These are phyloP conservation scores for Colletotrichum caudatum DNA, from an alignment of 2,329 filamentous ascomycete genomes.

Conservation along the genomic window DNA sequence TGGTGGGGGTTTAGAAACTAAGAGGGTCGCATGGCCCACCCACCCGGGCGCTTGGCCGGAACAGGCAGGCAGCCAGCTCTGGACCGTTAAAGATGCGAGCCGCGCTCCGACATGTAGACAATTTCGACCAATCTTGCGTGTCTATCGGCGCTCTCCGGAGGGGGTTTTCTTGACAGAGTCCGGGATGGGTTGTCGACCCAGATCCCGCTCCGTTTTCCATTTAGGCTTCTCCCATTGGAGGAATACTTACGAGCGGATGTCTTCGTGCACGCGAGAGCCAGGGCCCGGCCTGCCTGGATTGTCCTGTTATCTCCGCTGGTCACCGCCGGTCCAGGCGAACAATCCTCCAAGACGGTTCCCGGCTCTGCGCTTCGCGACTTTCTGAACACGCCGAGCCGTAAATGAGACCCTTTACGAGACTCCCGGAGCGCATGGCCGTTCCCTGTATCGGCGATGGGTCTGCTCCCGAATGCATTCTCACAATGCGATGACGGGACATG, in stretches of 20 bases:
- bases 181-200: constrained; percentile 23
- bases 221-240: constrained; percentile 26
- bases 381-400: background rate
- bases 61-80: constrained; percentile 37
- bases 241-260: constrained; percentile 5
- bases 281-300: background rate
- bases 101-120: background rate
- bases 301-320: constrained; percentile 29
- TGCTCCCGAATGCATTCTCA: background rate
- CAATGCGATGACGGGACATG: background rate
- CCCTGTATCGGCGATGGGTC: too few species aligned
- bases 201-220: constrained; percentile 8
- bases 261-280: background rate
- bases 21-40: constrained; percentile 24
- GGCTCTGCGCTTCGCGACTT: background rate
- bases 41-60: constrained; percentile 32
- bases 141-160: constrained; percentile 32
- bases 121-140: constrained; percentile 12
- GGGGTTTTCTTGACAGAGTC: constrained; percentile 7
- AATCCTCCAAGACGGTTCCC: background rate
- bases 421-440: too few species aligned
- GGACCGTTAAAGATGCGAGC: constrained; percentile 30
- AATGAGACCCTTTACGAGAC: background rate
- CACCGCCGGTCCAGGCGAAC: constrained; percentile 12
- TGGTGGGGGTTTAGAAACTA: constrained; percentile 18